Evolutionary conservation across 2,329 filamentous ascomycete genomes (phyloP), one percentile per base, ranked within the genome.

Genomic region (Botryotinia narcissicola): DNA sequence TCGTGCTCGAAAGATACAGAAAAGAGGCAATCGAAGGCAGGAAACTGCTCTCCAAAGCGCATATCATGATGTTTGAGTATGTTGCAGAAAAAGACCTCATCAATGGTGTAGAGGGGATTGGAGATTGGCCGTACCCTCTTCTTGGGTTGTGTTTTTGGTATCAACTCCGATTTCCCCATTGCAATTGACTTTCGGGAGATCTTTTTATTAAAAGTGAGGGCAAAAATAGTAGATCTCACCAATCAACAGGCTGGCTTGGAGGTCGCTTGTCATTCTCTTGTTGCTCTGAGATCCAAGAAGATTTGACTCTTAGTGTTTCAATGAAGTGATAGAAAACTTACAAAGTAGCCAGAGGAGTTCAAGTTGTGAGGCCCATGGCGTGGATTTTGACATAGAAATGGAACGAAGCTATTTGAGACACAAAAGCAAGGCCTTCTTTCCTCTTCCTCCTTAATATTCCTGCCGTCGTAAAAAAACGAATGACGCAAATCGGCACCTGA

Each of bases 111-210:
- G 51, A 72, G 70, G 14, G 70, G 70, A 29, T 72, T 72, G 29
- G 70, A 72, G 18, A 72, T 35, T 67, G 70, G 70, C 20, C 70
- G 48, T 9, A 72, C 70, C 29, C 64, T 72, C 51, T 46, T 72
- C 61, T 57, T 57, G 4, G 29, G 51, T 22, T 42, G 64, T 25
- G 25, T 51, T 44, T 42, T 51, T n/a, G 70, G 51, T 29, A n/a
- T 42, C 35, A 54, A 67, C 20, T 66, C 48, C 29, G 60, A 64
- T 22, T 54, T 72, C 20, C 70, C 60, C 70, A 72, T 72, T 66
- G 16, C 20, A 25, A 22, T n/a, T 20, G 37, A 57, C 10, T 57
- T 10, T 14, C 16, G 29, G 18, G 40, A 57, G 18, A 18, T 6
- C 48, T 29, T n/a, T 68, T 20, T 6, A 29, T 18, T 25, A 14